Evolutionary conservation across 306 rosid genomes (phyloP), one percentile per base, ranked within the genome.

Genomic region (Trichosanthes truncata): DNA sequence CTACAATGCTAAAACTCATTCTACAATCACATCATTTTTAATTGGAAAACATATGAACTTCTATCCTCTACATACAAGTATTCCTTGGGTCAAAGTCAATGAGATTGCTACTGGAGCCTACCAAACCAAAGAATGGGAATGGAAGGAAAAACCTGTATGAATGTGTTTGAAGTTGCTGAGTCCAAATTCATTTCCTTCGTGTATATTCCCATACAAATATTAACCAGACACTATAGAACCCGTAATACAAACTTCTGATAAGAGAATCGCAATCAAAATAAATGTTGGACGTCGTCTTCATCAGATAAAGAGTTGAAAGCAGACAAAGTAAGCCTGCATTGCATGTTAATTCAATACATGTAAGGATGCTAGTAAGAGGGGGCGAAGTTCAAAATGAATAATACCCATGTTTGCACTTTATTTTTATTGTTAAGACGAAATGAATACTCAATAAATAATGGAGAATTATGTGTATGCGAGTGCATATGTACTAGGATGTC

Each of bases 271-370:
- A 62, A 79, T 80, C 82, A 84, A 82, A 84, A 90, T 53, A 86
- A 79, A 63, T 87, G 81, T 80, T 76, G 63, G 55, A 86, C 80
- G 80, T 89, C 87, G 57, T 88, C 98, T 55, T 84, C 95, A 25
- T 80, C 72, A 45, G 89, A 84, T 79, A 93, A 85, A 36, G 85
- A 84, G 86, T 85, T 82, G 88, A 91, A 88, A 48, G 79, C 89
- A 35, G 90, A 78, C 83, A 93, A 76, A 51, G 87, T 86, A 80
- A 93, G 94, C 97, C 97, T 93, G 97, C 94, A 91, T 76, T 93
- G 90, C 93, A 91, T 80, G 84, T 79, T 77, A 79, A 2, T 74
- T 18, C 4, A 80, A 89, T 49, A 10, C 31, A 51, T 1, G 43
- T 12, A 65, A 13, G 76, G 12, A 17, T 33, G 29, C 2, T 45